Base-by-base conservation (phyloP, 345 rosid genomes). In the Brassica juncea region DNA sequence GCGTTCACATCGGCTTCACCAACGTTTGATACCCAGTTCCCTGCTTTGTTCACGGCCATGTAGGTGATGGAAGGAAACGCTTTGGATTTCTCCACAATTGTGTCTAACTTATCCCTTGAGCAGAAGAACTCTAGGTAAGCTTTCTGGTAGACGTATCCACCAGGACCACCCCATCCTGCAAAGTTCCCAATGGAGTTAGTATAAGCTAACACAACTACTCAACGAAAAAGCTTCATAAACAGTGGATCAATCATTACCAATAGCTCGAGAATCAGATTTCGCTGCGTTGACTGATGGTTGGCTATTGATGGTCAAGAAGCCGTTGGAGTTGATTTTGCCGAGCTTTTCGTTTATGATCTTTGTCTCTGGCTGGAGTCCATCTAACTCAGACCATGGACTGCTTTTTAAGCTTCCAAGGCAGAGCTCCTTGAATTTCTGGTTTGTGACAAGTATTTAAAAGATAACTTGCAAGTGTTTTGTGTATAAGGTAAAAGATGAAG, bases 161-260 rank as follows among this genome's bases (percentile, higher is more conserved):
- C 97, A 58, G 94, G 90, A 5, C 97, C 94, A 34, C 99, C 99
- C 99, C 99, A 95, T 77, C 99, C 99, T 93, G 88, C 80, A 15
- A 76, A 72, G 8, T 64, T 71, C n/a, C 27, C 23, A 59, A 30
- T 37, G 59, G 30, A 57, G 21, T 77, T 31, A 12, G 14, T 67
- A 35, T 54, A 44, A 58, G 73, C 72, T n/a, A 68, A 35, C 49
- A 16, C 2, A 32, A 15, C 1, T 32, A 64, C 49, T 5, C n/a
- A 65, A 35, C 5, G 30, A 19, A 16, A 2, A 66, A 31, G 14
- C n/a, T 25, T 60, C 32, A 8, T 8, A 34, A 34, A 4, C 28
- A 65, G 28, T n/a, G 15, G 42, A 39, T 39, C 19, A 23, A 67
- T 66, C 44, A 15, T 66, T 79, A 92, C 99, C 99, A 39, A 93